Evolutionary conservation across 495 filamentous ascomycete genomes (phyloP).

Genomic region (Neurospora sp.): DNA sequence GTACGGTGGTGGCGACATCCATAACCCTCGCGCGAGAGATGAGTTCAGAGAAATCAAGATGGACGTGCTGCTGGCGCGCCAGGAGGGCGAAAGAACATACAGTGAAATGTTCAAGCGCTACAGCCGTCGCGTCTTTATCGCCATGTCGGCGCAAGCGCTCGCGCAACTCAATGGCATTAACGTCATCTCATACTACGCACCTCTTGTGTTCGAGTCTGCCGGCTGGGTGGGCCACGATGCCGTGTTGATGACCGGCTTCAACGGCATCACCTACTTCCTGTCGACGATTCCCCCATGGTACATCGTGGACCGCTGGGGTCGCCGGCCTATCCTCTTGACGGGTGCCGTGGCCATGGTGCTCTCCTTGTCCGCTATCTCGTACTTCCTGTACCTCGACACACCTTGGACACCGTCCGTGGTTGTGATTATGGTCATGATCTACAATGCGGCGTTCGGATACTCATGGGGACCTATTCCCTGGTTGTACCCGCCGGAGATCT

Average conservation of each 20-base stretch:
- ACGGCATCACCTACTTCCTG: constrained; percentile 80
- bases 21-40: constrained; percentile 78
- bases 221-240: constrained; percentile 86
- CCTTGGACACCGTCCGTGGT: constrained; percentile 67
- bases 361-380: constrained; percentile 85
- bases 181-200: constrained; percentile 98
- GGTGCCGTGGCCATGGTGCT: constrained; percentile 87
- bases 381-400: constrained; percentile 87
- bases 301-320: constrained; percentile 86
- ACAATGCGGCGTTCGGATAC: constrained; percentile 95
- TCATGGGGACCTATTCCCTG: constrained; percentile 99
- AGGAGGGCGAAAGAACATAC: constrained; percentile 90
- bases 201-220: constrained; percentile 90
- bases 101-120: constrained; percentile 92
- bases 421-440: constrained; percentile 92
- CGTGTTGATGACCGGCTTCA: constrained; percentile 96
- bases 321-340: constrained; percentile 80
- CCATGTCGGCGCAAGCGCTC: constrained; percentile 95
- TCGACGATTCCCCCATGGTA: constrained; percentile 97
- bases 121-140: constrained; percentile 85
- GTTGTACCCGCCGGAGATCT: constrained; percentile 95
- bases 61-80: constrained; percentile 83
- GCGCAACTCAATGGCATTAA: constrained; percentile 98
- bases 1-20: constrained; percentile 90
- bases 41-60: constrained; percentile 99